Conservation (phyloP, 306 rosid species). For the Luffa aegyptiaca region DNA sequence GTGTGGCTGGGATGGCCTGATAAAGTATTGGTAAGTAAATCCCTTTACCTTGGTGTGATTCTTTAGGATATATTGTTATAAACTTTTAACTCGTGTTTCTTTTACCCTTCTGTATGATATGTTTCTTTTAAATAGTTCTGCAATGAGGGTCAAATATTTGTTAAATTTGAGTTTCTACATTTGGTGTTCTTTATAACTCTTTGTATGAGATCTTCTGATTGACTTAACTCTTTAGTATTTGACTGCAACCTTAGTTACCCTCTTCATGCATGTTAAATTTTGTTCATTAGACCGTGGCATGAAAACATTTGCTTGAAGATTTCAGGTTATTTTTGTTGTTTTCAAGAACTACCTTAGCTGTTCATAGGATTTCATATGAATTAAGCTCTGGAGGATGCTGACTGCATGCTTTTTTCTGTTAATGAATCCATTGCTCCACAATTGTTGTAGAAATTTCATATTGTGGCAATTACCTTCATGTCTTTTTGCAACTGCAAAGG, state of each 20-base stretch:
- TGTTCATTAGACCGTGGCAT: not conserved
- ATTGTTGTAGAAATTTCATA: too few species aligned
- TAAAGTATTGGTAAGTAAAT: conserved; percentile 78
- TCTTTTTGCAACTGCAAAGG: not conserved
- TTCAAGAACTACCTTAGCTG: not conserved
- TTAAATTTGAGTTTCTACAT: not conserved
- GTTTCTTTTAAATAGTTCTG: not conserved
- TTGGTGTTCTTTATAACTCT: not conserved
- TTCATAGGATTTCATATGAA: not conserved
- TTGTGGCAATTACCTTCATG: not conserved
- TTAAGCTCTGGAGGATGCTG: not conserved
- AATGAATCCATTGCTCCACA: not conserved
- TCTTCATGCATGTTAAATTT: not conserved
- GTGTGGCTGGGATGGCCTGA: conserved; percentile 98
- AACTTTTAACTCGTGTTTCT: not conserved
- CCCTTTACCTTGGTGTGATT: not conserved
- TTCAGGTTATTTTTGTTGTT: not conserved
- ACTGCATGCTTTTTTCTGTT: not conserved
- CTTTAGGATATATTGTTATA: not conserved
- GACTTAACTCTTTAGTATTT: not conserved
- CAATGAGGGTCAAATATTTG: not conserved
- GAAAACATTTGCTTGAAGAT: not conserved
- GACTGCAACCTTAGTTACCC: not conserved
- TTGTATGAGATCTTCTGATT: not conserved
- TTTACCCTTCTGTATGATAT: not conserved